Conservation (phyloP, 2,329 filamentous ascomycete species). For the Arthrobotrys megalospora region DNA sequence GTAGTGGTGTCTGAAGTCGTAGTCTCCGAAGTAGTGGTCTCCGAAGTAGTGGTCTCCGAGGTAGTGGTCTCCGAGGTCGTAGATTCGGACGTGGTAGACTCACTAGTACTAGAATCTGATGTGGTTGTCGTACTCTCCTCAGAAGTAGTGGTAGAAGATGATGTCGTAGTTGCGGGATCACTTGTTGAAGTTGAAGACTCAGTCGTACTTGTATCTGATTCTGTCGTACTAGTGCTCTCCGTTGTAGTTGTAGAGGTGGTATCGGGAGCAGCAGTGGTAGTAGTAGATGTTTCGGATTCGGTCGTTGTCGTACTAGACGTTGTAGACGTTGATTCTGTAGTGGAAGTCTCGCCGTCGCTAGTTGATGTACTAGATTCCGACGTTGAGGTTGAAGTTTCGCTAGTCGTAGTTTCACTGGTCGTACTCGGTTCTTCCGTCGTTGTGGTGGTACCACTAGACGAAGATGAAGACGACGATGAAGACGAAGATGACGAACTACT, state of each 20-base stretch:
- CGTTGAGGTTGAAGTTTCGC: constrained; percentile 14
- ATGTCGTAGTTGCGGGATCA: not conserved
- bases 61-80: constrained; percentile 5
- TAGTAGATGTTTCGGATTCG: constrained; percentile 5
- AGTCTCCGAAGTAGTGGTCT: constrained; percentile 2
- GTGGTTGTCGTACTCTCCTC: constrained; percentile 2
- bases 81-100: constrained; percentile 3
- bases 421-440: constrained; percentile 4
- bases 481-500: not conserved
- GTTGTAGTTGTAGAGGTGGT: constrained; percentile 12
- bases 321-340: constrained; percentile 5
- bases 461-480: constrained; percentile 1
- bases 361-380: constrained; percentile 14
- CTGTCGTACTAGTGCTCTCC: constrained; percentile 5
- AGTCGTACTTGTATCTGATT: constrained; percentile 14
- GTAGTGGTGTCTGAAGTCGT: constrained; percentile 5
- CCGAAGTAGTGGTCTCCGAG: not conserved
- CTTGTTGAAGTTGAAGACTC: constrained; percentile 1
- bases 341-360: constrained; percentile 2
- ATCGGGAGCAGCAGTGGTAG: constrained; percentile 1
- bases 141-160: not conserved
- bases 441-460: constrained; percentile 8
- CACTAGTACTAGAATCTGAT: not conserved
- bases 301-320: constrained; percentile 11
- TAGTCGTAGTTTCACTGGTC: constrained; percentile 2